A percentile compares a stretch with the other conserved stretches of the same genome.
Conservation (phyloP, 75 land plant species). For the Cunninghamia lanceolata region DNA sequence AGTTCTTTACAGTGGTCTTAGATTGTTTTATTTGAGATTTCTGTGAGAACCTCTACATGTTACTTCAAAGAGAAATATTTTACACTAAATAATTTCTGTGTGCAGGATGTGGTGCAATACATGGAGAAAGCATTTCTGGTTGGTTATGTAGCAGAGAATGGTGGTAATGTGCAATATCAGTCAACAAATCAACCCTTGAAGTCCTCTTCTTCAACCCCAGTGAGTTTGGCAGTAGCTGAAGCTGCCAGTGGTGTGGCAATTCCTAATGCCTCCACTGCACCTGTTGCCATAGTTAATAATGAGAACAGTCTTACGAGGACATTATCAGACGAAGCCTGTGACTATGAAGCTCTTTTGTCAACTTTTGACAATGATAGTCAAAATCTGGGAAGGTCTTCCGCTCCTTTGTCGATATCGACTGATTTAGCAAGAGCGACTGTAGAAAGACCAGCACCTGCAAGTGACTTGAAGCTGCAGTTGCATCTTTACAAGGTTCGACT, state of each 20-base stretch:
- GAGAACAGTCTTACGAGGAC: conserved; percentile 62
- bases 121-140: conserved; percentile 78
- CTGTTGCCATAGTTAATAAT: conserved; percentile 24
- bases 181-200: conserved; percentile 30
- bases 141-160: conserved; percentile 51
- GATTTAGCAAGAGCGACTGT: conserved; percentile 22
- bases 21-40: not conserved
- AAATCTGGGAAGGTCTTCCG: conserved; percentile 29
- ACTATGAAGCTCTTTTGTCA: conserved; percentile 64
- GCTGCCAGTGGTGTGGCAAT: conserved; percentile 30
- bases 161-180: conserved; percentile 19
- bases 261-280: conserved; percentile 28
- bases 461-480: conserved; percentile 71
- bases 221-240: conserved; percentile 26
- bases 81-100: not conserved
- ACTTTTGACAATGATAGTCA: conserved; percentile 60
- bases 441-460: conserved; percentile 38
- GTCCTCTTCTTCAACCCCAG: conserved; percentile 24
- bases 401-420: conserved; percentile 29
- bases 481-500: conserved; percentile 89
- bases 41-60: not conserved
- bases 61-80: conserved; percentile 4
- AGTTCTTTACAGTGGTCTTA: not conserved
- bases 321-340: conserved; percentile 74
- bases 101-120: conserved; percentile 79